Evolutionary conservation across 352 stramenopile genomes (phyloP).

Genomic region (Globisporangium spiculum): DNA sequence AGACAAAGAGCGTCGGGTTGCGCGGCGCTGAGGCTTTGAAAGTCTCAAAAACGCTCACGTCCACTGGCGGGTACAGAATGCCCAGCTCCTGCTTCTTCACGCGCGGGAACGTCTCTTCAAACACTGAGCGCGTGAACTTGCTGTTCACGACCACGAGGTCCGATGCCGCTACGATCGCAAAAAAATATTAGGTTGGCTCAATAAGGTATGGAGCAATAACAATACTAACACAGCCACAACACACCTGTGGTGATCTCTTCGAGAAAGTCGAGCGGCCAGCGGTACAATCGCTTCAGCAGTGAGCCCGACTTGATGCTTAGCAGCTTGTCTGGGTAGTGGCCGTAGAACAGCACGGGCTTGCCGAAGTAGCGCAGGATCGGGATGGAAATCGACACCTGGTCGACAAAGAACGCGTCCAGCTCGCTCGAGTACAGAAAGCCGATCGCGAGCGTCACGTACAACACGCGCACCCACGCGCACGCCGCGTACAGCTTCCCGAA

Average conservation of each 20-base stretch:
- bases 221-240: neutral
- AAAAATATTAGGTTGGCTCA: conserved; percentile 13
- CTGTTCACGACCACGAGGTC: conserved; percentile 97
- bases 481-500: conserved; percentile 88
- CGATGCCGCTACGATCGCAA: conserved; percentile 44
- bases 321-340: conserved; percentile 98
- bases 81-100: conserved; percentile 54
- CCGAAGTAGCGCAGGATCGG: conserved; percentile 68
- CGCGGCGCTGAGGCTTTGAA: conserved; percentile 33
- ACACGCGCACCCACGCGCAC: conserved; percentile 91
- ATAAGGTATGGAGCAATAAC: too few relatives aligned
- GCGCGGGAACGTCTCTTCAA: conserved; percentile 85
- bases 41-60: conserved; percentile 68
- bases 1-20: conserved; percentile 86
- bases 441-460: conserved; percentile 89
- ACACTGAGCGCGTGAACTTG: conserved; percentile 92
- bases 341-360: conserved; percentile 96
- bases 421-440: conserved; percentile 36
- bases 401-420: conserved; percentile 76
- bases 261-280: conserved; percentile 88
- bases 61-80: conserved; percentile 95
- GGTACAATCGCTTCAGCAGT: conserved; percentile 86
- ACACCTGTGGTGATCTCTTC: conserved; percentile 93
- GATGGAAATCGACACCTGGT: conserved; percentile 81
- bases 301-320: conserved; percentile 70